phyloP scores from a whole-genome alignment of 208 protist genomes.

The Leishmania gerbilli region DNA sequence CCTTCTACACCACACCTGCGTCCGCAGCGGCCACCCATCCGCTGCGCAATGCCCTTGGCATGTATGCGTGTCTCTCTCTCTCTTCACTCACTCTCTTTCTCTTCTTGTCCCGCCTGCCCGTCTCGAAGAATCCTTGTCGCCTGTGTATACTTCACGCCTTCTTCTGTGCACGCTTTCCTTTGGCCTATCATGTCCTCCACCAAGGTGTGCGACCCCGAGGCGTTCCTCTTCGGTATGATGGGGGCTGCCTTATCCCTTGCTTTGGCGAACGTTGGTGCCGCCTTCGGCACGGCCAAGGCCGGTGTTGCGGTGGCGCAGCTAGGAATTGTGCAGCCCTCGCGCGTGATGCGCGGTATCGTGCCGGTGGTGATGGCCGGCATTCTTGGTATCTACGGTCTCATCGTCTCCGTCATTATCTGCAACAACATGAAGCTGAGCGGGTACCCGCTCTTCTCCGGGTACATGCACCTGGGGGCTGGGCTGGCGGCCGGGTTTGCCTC shows the following conservation, averaged over 20 bases:
- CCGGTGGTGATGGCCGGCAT: constrained; percentile 95
- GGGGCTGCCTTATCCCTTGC: constrained; percentile 90
- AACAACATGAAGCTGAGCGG: constrained; percentile 83
- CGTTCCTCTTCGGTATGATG: constrained; percentile 95
- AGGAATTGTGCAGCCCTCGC: constrained; percentile 94
- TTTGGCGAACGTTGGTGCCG: constrained; percentile 95
- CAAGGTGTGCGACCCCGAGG: constrained; percentile 59
- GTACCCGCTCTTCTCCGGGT: constrained; percentile 85
- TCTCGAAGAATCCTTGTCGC: not conserved
- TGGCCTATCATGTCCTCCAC: constrained; percentile 8
- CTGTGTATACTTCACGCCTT: not conserved
- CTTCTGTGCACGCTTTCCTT: not conserved
- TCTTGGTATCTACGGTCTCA: constrained; percentile 88
- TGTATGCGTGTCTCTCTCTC: not conserved
- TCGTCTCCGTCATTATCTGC: constrained; percentile 86
- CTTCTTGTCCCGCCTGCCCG: not conserved
- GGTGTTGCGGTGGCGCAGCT: constrained; percentile 96
- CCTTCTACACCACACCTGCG: not conserved
- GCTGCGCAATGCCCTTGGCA: not conserved
- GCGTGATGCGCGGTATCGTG: constrained; percentile 95
- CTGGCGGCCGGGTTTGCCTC: constrained; percentile 95
- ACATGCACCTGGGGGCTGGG: constrained; percentile 97
- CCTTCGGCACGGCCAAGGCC: constrained; percentile 98
- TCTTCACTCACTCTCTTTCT: not conserved
- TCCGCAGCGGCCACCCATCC: not conserved